A percentile compares a stretch with the other conserved stretches of the same genome.
These are phyloP conservation scores for Cutaneotrichosporon cutaneum DNA, from an alignment of 1,284 basidiomycete genomes.

Conservation along the genomic window DNA sequence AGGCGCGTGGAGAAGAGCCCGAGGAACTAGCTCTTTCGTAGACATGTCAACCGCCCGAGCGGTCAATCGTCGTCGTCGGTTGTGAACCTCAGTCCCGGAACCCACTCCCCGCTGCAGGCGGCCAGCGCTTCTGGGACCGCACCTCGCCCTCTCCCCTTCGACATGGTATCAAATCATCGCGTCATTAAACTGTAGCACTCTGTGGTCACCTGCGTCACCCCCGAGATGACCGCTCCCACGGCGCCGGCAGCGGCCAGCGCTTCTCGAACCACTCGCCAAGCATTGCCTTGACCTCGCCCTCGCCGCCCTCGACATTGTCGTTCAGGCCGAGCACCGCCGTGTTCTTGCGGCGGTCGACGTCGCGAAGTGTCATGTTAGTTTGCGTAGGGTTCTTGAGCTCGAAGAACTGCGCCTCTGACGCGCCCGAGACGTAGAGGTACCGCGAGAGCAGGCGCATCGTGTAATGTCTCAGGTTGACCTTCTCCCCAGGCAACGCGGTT, in stretches of 20 bases:
- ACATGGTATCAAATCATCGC: too few species aligned
- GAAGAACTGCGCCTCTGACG: conserved; percentile 38
- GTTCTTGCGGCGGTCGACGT: conserved; percentile 31
- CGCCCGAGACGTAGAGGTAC: conserved; percentile 52
- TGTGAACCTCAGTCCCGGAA: too few species aligned
- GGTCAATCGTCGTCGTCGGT: too few species aligned
- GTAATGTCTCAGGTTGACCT: conserved; percentile 54
- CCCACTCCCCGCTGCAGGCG: too few species aligned
- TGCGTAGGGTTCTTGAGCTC: conserved; percentile 41
- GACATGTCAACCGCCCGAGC: too few species aligned
- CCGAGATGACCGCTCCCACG: conserved; percentile 50
- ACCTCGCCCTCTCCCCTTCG: too few species aligned
- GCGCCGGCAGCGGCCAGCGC: conserved; percentile 42
- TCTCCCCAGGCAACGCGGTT: conserved; percentile 34
- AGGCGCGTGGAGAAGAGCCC: too few species aligned
- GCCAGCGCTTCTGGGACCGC: too few species aligned
- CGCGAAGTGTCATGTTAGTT: conserved; percentile 31
- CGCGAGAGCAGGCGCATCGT: conserved; percentile 55
- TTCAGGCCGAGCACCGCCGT: conserved; percentile 46
- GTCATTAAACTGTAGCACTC: too few species aligned
- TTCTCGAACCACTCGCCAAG: conserved; percentile 45
- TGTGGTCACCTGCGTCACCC: too few species aligned
- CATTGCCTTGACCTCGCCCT: conserved; percentile 31
- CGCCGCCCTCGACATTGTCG: conserved; percentile 44
- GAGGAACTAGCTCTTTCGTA: too few species aligned